phyloP scores from a whole-genome alignment of 2,329 filamentous ascomycete species.

The Xylaria sp. region DNA sequence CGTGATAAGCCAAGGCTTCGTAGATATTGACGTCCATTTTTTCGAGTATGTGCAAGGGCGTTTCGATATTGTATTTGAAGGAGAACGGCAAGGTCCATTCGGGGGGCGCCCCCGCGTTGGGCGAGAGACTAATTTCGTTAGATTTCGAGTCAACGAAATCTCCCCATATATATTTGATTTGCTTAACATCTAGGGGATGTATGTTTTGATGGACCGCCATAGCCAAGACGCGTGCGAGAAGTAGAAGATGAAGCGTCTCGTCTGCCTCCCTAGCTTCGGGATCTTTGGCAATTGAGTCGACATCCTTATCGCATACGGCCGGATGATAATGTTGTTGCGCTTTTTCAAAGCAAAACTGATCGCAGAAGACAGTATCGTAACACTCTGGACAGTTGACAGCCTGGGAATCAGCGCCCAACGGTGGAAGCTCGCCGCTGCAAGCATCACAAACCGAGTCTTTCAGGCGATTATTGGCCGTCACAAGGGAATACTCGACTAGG shows the following conservation, averaged over 20 bases:
- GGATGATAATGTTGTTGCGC: constrained; percentile 71
- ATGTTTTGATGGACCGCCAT: constrained; percentile 68
- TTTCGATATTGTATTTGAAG: constrained; percentile 78
- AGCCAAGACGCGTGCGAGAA: constrained; percentile 71
- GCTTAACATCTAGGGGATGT: constrained; percentile 71
- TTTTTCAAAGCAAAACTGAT: constrained; percentile 65
- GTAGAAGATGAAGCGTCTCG: constrained; percentile 69
- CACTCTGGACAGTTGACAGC: constrained; percentile 69
- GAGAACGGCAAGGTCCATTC: constrained; percentile 79
- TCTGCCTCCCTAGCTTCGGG: constrained; percentile 68
- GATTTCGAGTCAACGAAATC: constrained; percentile 66
- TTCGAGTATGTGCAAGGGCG: constrained; percentile 80
- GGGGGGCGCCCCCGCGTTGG: constrained; percentile 66
- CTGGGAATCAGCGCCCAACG: constrained; percentile 59
- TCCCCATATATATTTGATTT: constrained; percentile 76
- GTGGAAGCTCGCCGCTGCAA: constrained; percentile 79
- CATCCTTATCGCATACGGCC: constrained; percentile 72
- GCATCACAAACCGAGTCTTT: constrained; percentile 91
- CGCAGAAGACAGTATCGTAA: constrained; percentile 74
- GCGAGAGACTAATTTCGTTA: constrained; percentile 65
- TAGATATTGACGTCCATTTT: constrained; percentile 88
- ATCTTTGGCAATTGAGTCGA: constrained; percentile 73
- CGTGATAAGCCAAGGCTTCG: constrained; percentile 65
- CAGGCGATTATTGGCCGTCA: constrained; percentile 89
- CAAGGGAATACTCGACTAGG: constrained; percentile 82